Evolutionary conservation across 2,329 filamentous ascomycete species (phyloP).

Genomic region (Pestalotiopsis fici): DNA sequence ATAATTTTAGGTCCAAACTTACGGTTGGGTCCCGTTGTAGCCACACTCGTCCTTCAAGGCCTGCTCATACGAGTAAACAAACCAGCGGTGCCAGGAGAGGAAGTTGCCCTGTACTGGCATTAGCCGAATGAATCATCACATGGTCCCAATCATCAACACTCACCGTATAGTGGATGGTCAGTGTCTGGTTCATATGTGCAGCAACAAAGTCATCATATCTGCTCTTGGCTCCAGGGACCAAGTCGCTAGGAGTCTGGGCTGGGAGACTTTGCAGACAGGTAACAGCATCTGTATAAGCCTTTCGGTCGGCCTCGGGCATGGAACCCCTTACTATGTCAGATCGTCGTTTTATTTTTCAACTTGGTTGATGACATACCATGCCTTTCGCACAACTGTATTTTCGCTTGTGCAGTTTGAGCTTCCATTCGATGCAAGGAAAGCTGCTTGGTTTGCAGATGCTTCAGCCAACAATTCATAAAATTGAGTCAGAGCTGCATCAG

Average conservation of each 20-base stretch:
- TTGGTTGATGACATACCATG: neutral
- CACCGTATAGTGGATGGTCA: constrained; percentile 32
- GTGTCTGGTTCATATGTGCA: constrained; percentile 35
- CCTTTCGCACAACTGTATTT: neutral
- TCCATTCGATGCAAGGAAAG: neutral
- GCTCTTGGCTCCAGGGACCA: constrained; percentile 2
- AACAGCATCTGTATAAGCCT: constrained; percentile 7
- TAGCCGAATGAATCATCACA: neutral
- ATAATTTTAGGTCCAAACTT: neutral
- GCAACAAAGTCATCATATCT: constrained; percentile 22
- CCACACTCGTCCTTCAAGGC: constrained; percentile 38
- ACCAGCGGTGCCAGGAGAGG: constrained; percentile 15
- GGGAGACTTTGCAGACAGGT: constrained; percentile 2
- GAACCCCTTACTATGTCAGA: neutral
- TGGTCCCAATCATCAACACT: constrained; percentile 4
- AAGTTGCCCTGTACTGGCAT: constrained; percentile 14
- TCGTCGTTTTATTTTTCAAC: neutral
- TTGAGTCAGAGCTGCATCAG: neutral
- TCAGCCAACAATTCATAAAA: neutral
- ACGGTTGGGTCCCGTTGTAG: constrained; percentile 24
- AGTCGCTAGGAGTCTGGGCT: neutral
- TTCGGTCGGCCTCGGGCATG: neutral
- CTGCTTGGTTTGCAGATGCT: neutral
- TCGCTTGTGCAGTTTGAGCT: neutral
- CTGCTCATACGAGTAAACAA: constrained; percentile 21